These are phyloP conservation scores for Linnemannia schmuckeri DNA, from an alignment of 192 early-diverging fungal genomes.

Conservation along the genomic window DNA sequence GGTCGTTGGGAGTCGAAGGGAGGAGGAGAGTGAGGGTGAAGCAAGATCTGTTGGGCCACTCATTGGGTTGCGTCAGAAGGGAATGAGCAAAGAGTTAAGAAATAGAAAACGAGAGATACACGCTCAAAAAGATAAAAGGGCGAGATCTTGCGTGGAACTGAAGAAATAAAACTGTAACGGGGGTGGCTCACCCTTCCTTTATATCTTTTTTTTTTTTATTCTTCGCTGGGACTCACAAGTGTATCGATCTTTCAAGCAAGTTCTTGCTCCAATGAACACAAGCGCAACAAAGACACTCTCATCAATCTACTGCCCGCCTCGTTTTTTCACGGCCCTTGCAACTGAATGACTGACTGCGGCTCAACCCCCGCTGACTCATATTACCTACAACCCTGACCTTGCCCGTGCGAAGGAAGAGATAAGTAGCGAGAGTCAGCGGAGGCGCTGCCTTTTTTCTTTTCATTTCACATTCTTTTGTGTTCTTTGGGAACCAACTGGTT, in stretches of 20 bases:
- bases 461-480: neutral
- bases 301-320: neutral
- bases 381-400: neutral
- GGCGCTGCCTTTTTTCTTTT: neutral
- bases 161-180: too few relatives aligned
- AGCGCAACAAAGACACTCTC: neutral
- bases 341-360: neutral
- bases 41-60: neutral
- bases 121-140: neutral
- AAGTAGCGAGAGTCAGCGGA: slow-evolving; percentile 1
- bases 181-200: too few relatives aligned
- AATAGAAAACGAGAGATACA: neutral
- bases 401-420: neutral
- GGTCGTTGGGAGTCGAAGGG: neutral
- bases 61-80: neutral
- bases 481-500: neutral
- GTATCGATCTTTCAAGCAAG: too few relatives aligned
- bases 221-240: too few relatives aligned
- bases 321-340: neutral
- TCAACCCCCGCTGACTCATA: slow-evolving; percentile 2
- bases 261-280: too few relatives aligned
- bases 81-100: neutral
- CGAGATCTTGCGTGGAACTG: neutral
- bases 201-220: too few relatives aligned
- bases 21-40: slow-evolving; percentile 12